Percentiles rank a stretch among this genome's conserved stretches.
phyloP scores from a whole-genome alignment of 805 yeast genomes.

The Saccharomycopsis fermentans region DNA sequence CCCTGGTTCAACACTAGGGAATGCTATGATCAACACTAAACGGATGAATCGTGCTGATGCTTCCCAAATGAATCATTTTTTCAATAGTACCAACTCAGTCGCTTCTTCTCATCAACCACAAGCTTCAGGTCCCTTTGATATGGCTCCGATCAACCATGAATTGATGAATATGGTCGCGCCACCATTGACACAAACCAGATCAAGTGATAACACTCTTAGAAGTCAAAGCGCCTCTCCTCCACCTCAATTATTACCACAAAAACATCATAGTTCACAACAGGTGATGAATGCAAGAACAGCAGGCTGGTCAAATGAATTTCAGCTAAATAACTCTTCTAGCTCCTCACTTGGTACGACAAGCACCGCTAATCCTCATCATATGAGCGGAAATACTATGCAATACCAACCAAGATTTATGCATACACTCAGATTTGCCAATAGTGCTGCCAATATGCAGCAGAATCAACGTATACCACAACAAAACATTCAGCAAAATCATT shows the following conservation, averaged over 20 bases:
- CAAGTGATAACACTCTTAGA: not conserved
- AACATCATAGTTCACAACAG: conserved; percentile 79
- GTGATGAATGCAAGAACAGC: conserved; percentile 82
- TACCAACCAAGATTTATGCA: conserved; percentile 17
- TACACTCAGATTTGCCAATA: conserved; percentile 9
- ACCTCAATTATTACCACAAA: conserved; percentile 38
- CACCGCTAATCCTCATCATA: not conserved
- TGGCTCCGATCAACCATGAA: conserved; percentile 25
- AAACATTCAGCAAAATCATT: conserved; percentile 17
- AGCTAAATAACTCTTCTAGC: not conserved
- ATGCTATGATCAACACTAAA: conserved; percentile 14
- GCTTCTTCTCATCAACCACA: not conserved
- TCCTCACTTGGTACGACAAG: conserved; percentile 10
- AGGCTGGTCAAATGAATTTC: conserved; percentile 19
- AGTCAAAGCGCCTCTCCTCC: not conserved
- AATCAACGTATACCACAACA: conserved; percentile 13
- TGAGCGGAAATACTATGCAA: not conserved
- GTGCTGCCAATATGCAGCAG: not conserved
- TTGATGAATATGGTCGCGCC: conserved; percentile 17
- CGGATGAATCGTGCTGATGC: conserved; percentile 25
- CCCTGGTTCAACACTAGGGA: not conserved
- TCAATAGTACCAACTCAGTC: conserved; percentile 8
- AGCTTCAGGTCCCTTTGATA: conserved; percentile 20
- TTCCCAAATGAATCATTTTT: conserved; percentile 25
- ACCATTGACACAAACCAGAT: not conserved